phyloP scores from a whole-genome alignment of 371 early-diverging fungal genomes.

The Lichtheimia hyalospora region DNA sequence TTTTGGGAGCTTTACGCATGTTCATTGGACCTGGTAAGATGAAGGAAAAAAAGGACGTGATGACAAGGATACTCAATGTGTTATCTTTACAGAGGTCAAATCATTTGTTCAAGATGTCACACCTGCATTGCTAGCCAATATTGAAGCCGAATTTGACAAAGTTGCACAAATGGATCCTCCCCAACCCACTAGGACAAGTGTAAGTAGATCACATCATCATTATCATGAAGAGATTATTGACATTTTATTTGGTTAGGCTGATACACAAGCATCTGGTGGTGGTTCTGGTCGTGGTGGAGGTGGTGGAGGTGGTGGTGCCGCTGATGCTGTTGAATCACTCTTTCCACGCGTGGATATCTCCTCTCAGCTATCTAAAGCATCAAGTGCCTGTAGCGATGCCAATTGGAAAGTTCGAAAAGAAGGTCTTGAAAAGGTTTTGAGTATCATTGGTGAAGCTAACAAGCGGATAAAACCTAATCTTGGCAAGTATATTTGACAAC shows the following conservation, averaged over 20 bases:
- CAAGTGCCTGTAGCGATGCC: slow-evolving; percentile 71
- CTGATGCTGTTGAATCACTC: slow-evolving; percentile 77
- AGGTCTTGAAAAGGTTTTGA: slow-evolving; percentile 80
- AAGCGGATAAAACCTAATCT: slow-evolving; percentile 83
- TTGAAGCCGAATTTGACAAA: slow-evolving; percentile 92
- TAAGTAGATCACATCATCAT: slow-evolving; percentile 7
- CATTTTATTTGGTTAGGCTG: not conserved
- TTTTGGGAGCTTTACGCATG: slow-evolving; percentile 79
- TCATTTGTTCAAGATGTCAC: slow-evolving; percentile 86
- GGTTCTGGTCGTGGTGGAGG: slow-evolving; percentile 17
- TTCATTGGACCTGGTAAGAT: slow-evolving; percentile 81
- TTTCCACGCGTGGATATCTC: slow-evolving; percentile 87
- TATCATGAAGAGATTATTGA: not conserved
- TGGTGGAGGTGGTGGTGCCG: slow-evolving; percentile 23
- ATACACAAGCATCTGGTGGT: slow-evolving; percentile 5
- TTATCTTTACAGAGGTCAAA: slow-evolving; percentile 50
- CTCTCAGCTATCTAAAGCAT: slow-evolving; percentile 35
- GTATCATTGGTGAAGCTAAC: slow-evolving; percentile 73
- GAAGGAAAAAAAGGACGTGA: not conserved
- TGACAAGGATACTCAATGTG: not conserved
- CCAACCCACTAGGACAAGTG: slow-evolving; percentile 59
- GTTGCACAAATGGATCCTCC: slow-evolving; percentile 80
- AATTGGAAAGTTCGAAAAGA: slow-evolving; percentile 97
- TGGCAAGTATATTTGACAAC: slow-evolving; percentile 29
- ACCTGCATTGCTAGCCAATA: slow-evolving; percentile 72